Percentiles rank a stretch among this genome's conserved stretches.
Conservation (phyloP, 331 rosid genomes). For the Cydonia oblonga region DNA sequence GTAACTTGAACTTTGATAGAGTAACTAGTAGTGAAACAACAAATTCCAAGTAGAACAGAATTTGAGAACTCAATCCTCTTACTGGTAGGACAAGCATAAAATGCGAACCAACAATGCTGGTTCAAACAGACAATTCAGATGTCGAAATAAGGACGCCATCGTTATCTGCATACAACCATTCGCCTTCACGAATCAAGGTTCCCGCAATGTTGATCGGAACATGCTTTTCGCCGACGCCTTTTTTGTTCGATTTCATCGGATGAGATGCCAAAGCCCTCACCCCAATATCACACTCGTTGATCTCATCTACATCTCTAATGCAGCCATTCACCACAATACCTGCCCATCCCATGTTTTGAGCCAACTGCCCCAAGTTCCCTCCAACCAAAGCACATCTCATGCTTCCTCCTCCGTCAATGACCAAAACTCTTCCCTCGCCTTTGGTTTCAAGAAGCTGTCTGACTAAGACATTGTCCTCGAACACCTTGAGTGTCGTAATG, state of each 20-base stretch:
- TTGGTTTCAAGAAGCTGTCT: slow-evolving; percentile 21
- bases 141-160: slow-evolving; percentile 55
- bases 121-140: slow-evolving; percentile 45
- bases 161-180: slow-evolving; percentile 65
- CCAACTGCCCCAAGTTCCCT: slow-evolving; percentile 37
- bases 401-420: slow-evolving; percentile 32
- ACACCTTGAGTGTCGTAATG: slow-evolving; percentile 21
- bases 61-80: slow-evolving; percentile 1
- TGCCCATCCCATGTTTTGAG: slow-evolving; percentile 56
- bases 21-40: neutral
- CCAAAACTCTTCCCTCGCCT: slow-evolving; percentile 32
- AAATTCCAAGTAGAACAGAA: neutral
- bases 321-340: slow-evolving; percentile 68
- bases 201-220: slow-evolving; percentile 46
- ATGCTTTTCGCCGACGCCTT: slow-evolving; percentile 46
- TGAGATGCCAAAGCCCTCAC: slow-evolving; percentile 59
- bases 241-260: slow-evolving; percentile 50
- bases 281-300: slow-evolving; percentile 50
- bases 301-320: slow-evolving; percentile 74
- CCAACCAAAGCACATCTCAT: slow-evolving; percentile 32
- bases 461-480: slow-evolving; percentile 32
- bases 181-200: slow-evolving; percentile 48
- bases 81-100: neutral
- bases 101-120: neutral
- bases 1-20: too few species aligned